Evolutionary conservation across 2,329 filamentous ascomycete species (phyloP), one percentile per base, ranked within the genome.

Genomic region (Monosporascus sp.): DNA sequence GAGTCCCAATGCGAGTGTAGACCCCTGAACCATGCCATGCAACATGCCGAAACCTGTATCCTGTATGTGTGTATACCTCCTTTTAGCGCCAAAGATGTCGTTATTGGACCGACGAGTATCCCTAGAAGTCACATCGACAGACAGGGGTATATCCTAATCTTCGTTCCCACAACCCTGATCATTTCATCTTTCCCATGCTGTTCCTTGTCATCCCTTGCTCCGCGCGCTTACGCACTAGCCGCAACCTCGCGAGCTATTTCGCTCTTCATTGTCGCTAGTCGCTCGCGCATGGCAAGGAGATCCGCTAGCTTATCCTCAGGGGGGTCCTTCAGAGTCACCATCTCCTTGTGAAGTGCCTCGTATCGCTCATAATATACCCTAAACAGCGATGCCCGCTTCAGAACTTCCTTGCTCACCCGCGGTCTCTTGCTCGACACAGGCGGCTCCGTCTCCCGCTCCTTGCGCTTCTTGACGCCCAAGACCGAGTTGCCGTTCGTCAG

Each of bases 351-450:
- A 45, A 86, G 69, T 14, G 73, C 67, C 62, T 79, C 74, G 63
- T 87, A 86, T 54, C 76, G 76, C 50, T 77, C 72, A 62, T 86
- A 86, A 57, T 63, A 79, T 46, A 67, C 62, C 65, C 81, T 80
- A 71, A 85, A 87, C 55, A 68, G 74, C 55, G 74, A 70, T 18
- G 83, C 82, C 59, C 80, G 75, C 54, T 73, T 67, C 51, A 85
- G 65, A 3, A 84, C 67, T 17, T 81, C 78, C 18, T 68, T 68
- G n/a, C 72, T 70, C 20, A 78, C 65, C 18, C 71, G 70, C 49
- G 70, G 66, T 39, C 71, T 71, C 67, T 76, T 77, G 50, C 56
- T 59, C 52, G 66, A 68, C 51, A 69, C 65, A 48, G 69, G 60
- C 44, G 65, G 62, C 53, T 63, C 53, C 47, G 51, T 45, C 11